A percentile compares a stretch with the other conserved stretches of the same genome.
phyloP scores from a whole-genome alignment of 2,329 filamentous ascomycete species.

The Colletotrichum aenigma region DNA sequence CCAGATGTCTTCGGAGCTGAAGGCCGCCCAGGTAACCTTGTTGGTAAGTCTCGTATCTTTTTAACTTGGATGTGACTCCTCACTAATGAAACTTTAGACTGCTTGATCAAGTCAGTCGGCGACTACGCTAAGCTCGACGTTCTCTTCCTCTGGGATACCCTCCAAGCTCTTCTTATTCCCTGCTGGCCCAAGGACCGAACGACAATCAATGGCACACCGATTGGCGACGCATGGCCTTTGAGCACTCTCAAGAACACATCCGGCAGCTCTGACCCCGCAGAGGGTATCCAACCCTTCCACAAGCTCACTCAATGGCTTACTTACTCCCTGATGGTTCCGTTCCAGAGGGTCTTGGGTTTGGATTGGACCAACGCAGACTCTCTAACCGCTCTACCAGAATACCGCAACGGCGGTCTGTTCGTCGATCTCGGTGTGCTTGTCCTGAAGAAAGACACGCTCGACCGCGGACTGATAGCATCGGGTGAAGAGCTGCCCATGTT shows the following conservation, averaged over 20 bases:
- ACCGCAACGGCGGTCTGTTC: constrained; percentile 88
- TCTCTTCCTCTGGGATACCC: constrained; percentile 42
- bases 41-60: constrained; percentile 37
- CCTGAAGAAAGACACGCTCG: constrained; percentile 71
- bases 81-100: constrained; percentile 34
- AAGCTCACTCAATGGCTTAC: constrained; percentile 95
- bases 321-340: constrained; percentile 92
- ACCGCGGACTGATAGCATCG: constrained; percentile 69
- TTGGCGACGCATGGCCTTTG: constrained; percentile 57
- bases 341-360: constrained; percentile 80
- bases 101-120: constrained; percentile 34
- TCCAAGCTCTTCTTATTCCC: constrained; percentile 50
- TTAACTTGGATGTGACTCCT: not conserved
- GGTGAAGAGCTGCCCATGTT: constrained; percentile 61
- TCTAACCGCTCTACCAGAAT: constrained; percentile 88
- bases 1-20: constrained; percentile 43
- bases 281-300: constrained; percentile 81
- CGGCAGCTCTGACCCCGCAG: constrained; percentile 23
- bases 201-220: constrained; percentile 40
- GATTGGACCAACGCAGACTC: constrained; percentile 82
- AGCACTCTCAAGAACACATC: constrained; percentile 24
- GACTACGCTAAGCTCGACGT: constrained; percentile 38
- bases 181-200: constrained; percentile 60
- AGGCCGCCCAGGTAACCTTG: constrained; percentile 51
- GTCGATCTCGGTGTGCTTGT: constrained; percentile 83